phyloP scores from a whole-genome alignment of 352 stramenopile species.

The Globisporangium paddicum region DNA sequence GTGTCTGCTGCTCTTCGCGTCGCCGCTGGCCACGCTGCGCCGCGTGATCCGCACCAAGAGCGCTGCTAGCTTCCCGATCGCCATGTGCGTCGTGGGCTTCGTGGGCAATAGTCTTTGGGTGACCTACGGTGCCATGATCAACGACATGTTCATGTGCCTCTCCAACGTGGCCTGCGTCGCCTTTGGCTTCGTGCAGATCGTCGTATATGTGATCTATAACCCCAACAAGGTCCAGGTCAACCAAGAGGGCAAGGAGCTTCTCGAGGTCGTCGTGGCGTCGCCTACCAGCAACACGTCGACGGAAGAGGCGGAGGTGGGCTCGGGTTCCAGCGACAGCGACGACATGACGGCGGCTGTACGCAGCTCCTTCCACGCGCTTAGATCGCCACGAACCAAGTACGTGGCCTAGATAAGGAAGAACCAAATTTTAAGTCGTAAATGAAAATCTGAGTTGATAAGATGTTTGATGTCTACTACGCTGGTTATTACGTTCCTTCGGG shows the following conservation, averaged over 20 bases:
- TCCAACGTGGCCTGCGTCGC: conserved; percentile 28
- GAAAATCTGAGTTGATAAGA: background rate
- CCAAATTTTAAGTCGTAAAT: background rate
- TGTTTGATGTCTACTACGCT: no score
- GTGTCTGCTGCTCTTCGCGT: conserved; percentile 30
- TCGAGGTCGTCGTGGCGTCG: conserved; percentile 2
- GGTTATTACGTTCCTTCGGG: no score
- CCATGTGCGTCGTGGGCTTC: conserved; percentile 23
- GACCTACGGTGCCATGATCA: conserved; percentile 22
- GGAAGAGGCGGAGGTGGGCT: conserved; percentile 11
- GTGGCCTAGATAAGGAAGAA: background rate
- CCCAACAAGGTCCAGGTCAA: background rate
- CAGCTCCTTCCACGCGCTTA: background rate
- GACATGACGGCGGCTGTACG: background rate
- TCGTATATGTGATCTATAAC: conserved; percentile 28
- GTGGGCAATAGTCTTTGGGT: conserved; percentile 29
- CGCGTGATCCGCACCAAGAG: conserved; percentile 26
- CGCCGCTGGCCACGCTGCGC: conserved; percentile 25
- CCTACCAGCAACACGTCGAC: conserved; percentile 15
- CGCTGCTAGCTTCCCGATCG: conserved; percentile 31
- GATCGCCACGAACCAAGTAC: background rate
- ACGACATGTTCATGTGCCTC: conserved; percentile 28
- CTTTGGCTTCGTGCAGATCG: conserved; percentile 30
- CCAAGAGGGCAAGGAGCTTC: conserved; percentile 4
- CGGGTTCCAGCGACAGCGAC: conserved; percentile 10